Percentiles rank a stretch among this genome's conserved stretches.
These are phyloP conservation scores for Backusella luteola DNA, from an alignment of 192 early-diverging fungal species.

Conservation along the genomic window DNA sequence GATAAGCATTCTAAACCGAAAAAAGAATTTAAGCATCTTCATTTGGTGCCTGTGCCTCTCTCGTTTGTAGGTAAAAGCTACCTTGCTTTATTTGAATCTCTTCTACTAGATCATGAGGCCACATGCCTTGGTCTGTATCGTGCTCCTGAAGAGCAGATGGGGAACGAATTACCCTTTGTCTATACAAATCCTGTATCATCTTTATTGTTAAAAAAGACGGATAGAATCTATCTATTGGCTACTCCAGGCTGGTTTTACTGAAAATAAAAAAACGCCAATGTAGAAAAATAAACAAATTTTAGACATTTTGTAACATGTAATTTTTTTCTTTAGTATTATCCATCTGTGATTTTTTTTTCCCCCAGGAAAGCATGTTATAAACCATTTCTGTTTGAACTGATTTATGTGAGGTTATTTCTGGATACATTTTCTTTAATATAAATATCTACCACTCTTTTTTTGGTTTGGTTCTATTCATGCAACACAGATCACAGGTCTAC, in stretches of 20 bases:
- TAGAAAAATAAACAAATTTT: not conserved
- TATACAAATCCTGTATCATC: conserved; percentile 63
- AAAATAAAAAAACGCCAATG: not conserved
- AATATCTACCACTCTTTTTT: too few relatives aligned
- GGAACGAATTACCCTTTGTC: conserved; percentile 62
- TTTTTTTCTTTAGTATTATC: not conserved
- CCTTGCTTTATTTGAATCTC: conserved; percentile 42
- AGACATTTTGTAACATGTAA: too few relatives aligned
- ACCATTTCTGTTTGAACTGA: not conserved
- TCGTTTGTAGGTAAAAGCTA: conserved; percentile 50
- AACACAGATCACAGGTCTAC: too few relatives aligned
- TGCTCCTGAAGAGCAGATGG: conserved; percentile 35
- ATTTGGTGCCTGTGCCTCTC: conserved; percentile 35
- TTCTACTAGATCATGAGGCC: conserved; percentile 48
- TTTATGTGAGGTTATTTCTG: not conserved
- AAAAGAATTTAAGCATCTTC: not conserved
- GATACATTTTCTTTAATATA: too few relatives aligned
- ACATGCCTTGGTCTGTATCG: conserved; percentile 52
- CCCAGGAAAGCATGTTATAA: not conserved
- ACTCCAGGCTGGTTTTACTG: conserved; percentile 3
- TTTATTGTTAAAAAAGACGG: conserved; percentile 49
- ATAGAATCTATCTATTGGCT: conserved; percentile 51
- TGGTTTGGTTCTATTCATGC: too few relatives aligned
- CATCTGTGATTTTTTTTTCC: not conserved
- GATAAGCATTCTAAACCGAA: not conserved